Evolutionary conservation across 1,284 basidiomycete species (phyloP).

Genomic region (Sporisorium sorghi): DNA sequence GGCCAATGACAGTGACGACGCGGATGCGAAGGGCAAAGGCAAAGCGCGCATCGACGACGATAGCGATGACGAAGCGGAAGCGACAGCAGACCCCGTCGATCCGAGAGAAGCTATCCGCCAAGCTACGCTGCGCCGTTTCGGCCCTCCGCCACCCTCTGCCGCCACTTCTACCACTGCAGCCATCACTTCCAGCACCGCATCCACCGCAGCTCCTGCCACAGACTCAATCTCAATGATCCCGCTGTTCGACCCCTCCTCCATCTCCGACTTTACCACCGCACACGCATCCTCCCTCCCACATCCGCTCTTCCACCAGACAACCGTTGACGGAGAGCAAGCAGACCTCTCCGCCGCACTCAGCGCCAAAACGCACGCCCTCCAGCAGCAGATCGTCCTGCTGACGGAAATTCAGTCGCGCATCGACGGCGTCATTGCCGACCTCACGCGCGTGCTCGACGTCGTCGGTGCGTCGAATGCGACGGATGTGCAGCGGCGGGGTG

Average conservation of each 20-base stretch:
- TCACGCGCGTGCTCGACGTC: constrained; percentile 17
- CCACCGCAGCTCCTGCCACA: constrained; percentile 7
- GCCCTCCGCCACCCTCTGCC: background rate
- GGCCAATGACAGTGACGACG: background rate
- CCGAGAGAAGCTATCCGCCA: constrained; percentile 46
- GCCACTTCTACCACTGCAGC: background rate
- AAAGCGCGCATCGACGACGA: constrained; percentile 18
- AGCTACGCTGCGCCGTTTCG: constrained; percentile 38
- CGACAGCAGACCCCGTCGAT: constrained; percentile 29
- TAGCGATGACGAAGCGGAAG: background rate
- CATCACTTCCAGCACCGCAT: background rate
- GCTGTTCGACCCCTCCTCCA: constrained; percentile 48
- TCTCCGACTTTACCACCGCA: constrained; percentile 55
- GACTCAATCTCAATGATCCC: constrained; percentile 54
- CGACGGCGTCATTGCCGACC: constrained; percentile 24
- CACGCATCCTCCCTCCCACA: constrained; percentile 53
- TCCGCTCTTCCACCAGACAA: constrained; percentile 29
- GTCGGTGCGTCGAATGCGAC: background rate
- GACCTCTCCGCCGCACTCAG: background rate
- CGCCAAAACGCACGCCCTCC: constrained; percentile 3
- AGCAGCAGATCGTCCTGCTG: constrained; percentile 22
- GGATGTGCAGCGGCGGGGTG: background rate
- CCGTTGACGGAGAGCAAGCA: no score
- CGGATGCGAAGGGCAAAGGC: constrained; percentile 13
- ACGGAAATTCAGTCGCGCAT: constrained; percentile 25